Conservation (phyloP, 371 early-diverging fungal species). For the Mycotypha africana region DNA sequence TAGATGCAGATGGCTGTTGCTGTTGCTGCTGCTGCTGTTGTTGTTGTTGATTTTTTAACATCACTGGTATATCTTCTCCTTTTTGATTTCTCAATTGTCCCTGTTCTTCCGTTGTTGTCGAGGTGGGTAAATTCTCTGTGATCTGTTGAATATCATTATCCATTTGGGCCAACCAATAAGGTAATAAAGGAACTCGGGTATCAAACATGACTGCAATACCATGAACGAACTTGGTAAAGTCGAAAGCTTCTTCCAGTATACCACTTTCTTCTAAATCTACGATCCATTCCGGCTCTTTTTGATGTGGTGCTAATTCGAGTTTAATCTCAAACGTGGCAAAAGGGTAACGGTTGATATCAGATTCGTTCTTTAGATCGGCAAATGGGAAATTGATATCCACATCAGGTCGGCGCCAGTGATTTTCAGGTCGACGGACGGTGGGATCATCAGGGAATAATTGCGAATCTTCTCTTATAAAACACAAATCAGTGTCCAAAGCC, state of each 20-base stretch:
- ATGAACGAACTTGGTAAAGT: slow-evolving; percentile 99
- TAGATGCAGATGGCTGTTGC: not conserved
- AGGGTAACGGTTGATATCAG: slow-evolving; percentile 89
- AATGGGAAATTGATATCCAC: slow-evolving; percentile 90
- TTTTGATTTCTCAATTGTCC: too few species aligned
- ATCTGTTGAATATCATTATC: slow-evolving; percentile 75
- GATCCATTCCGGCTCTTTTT: slow-evolving; percentile 94
- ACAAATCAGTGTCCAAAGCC: slow-evolving; percentile 97
- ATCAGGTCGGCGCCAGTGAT: slow-evolving; percentile 92
- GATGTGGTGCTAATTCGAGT: slow-evolving; percentile 86
- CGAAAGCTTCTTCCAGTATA: slow-evolving; percentile 95
- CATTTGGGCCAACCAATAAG: slow-evolving; percentile 98
- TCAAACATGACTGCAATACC: slow-evolving; percentile 94
- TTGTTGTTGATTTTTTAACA: not conserved
- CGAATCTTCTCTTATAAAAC: slow-evolving; percentile 97
- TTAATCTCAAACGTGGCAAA: slow-evolving; percentile 99
- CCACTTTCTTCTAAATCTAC: slow-evolving; percentile 84
- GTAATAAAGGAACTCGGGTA: slow-evolving; percentile 82
- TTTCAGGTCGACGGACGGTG: slow-evolving; percentile 54
- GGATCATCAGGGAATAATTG: slow-evolving; percentile 51
- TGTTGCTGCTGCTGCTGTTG: not conserved
- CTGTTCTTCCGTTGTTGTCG: too few species aligned
- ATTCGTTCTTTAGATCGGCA: slow-evolving; percentile 54
- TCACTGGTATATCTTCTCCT: too few species aligned
- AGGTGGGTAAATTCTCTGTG: slow-evolving; percentile 23